Evolutionary conservation across 139 green algal species (phyloP), one percentile per base, ranked within the genome.

Genomic region (Edaphochlamys debaryana): DNA sequence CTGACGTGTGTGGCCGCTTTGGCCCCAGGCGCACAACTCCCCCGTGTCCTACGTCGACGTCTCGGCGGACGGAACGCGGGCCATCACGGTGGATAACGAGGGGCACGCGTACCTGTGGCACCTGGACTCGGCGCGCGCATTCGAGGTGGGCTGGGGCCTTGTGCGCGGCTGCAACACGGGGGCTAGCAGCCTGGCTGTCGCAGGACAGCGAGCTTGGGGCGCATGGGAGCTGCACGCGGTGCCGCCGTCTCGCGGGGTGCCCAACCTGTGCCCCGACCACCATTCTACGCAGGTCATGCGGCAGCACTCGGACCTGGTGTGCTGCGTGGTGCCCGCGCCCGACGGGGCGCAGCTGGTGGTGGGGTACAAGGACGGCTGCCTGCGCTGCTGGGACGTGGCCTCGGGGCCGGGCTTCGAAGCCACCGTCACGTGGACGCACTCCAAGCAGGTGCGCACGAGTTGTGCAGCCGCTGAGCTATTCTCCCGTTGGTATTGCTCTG

Each of bases 51-150:
- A 64, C 32, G 84, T 80, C 48, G 82, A 88, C 82, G 37, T 90
- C 17, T 69, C 50, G 25, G 37, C 34, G 0, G 82, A 85, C 79
- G 54, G 71, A 52, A 85, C 56, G 23, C 70, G 87, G 0, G 87
- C 82, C 2, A 66, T 87, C 20, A 82, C 82, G 3, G 32, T 90
- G 32, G 87, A 90, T 58, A 62, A n/a, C 3, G 87, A 88, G 58
- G 87, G 87, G 2, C 32, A 88, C 37, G 87, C 87, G 17, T 79
- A 80, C 77, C 71, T 90, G 67, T 90, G 87, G 87, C 85, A 71
- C 81, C 69, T 90, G 34, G 86, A 90, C 68, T 40, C 67, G 29
- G 79, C 85, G 56, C 56, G 73, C 41, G 29, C 79, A 2, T 90
- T 86, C 37, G 75, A 90, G 32, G 68, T 63, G 56, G 17, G 56